phyloP scores from a whole-genome alignment of 208 protist genomes.

The Trichomonas tenax region DNA sequence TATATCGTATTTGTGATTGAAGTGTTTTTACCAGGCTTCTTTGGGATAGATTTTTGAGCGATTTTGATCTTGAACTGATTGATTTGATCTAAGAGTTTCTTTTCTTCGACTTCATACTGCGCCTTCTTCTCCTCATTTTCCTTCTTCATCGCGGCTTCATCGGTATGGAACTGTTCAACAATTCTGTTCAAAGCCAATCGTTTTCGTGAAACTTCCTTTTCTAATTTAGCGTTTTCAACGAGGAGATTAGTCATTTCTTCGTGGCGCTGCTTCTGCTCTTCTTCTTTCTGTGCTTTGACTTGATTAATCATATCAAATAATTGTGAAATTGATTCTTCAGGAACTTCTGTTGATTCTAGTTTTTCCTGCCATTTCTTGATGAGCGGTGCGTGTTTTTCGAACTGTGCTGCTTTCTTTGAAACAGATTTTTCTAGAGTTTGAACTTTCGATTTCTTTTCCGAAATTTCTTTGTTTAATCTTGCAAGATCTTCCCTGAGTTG shows the following conservation, averaged over 20 bases:
- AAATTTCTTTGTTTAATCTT: neutral
- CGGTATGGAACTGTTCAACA: neutral
- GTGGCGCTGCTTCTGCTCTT: neutral
- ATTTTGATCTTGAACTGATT: neutral
- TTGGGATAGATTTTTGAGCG: neutral
- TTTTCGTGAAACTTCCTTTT: neutral
- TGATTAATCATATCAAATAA: neutral
- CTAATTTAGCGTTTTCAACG: neutral
- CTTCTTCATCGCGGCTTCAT: neutral
- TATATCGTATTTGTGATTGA: no score
- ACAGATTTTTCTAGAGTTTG: neutral
- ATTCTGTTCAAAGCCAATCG: neutral
- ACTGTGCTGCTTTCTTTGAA: neutral
- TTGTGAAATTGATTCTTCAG: neutral
- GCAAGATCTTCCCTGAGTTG: neutral
- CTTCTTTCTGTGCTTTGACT: neutral
- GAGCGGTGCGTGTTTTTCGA: neutral
- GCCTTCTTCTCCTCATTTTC: neutral
- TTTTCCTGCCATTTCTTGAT: neutral
- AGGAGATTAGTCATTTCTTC: neutral
- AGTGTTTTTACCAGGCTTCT: no score
- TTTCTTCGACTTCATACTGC: neutral
- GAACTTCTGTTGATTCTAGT: neutral
- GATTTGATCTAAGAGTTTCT: neutral
- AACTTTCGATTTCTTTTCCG: neutral